Evolutionary conservation across 2,329 filamentous ascomycete species (phyloP).

Genomic region (Clarireedia monteithiana): DNA sequence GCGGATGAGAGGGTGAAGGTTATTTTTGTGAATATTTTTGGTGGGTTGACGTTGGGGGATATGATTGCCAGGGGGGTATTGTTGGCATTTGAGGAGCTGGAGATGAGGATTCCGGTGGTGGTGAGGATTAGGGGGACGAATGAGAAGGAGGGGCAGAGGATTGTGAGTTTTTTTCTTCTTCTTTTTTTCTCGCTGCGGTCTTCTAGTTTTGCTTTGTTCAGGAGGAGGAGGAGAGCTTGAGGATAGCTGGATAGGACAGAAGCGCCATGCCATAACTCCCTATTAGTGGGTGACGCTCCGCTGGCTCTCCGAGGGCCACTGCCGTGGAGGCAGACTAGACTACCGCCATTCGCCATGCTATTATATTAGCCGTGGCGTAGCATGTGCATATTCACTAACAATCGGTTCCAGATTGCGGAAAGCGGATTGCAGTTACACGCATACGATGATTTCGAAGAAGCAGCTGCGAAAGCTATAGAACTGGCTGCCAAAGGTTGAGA

Average conservation of each 20-base stretch:
- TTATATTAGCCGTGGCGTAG: neutral
- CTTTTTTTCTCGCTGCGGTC: neutral
- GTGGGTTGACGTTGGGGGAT: conserved; percentile 54
- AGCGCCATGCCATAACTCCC: too few relatives aligned
- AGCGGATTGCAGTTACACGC: conserved; percentile 62
- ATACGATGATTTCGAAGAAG: conserved; percentile 69
- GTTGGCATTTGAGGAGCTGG: conserved; percentile 61
- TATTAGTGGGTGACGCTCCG: too few relatives aligned
- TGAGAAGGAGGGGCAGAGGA: conserved; percentile 59
- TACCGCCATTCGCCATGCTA: too few relatives aligned
- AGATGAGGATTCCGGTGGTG: conserved; percentile 64
- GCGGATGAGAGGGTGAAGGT: conserved; percentile 64
- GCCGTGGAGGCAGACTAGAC: too few relatives aligned
- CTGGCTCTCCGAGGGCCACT: too few relatives aligned
- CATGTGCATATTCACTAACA: neutral
- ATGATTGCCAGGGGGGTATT: conserved; percentile 76
- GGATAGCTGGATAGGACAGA: neutral
- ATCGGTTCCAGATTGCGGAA: conserved; percentile 43
- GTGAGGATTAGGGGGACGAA: conserved; percentile 70
- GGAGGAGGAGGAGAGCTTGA: neutral
- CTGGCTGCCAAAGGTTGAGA: conserved; percentile 35
- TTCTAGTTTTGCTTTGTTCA: neutral
- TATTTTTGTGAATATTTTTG: conserved; percentile 66
- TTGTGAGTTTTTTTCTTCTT: conserved; percentile 35
- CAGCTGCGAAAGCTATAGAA: conserved; percentile 57